Evolutionary conservation across 768 basidiomycete species (phyloP), one percentile per base, ranked within the genome.

Genomic region (Suillus placidus): DNA sequence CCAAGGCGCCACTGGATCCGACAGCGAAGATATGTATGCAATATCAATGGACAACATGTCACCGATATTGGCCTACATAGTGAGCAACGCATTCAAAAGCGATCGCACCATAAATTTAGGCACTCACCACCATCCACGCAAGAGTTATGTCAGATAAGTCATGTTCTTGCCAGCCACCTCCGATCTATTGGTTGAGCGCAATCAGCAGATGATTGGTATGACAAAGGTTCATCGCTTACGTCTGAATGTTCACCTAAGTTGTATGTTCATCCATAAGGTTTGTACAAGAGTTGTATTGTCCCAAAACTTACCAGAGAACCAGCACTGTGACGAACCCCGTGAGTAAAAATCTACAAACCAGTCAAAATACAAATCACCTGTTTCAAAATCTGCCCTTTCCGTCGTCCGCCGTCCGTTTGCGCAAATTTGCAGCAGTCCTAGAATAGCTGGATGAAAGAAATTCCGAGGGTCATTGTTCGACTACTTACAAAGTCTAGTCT

Each of bases 131-230:
- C 86, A 90, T 88, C 88, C 88, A 89, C 51, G 77, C 75, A 60
- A 92, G 77, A 16, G 87, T 82, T 32, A 91, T 52, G 70, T 91
- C 88, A 0, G 90, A 82, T 35, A 92, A 74, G 69, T 92, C 91
- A 72, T 90, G 90, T 52, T 85, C 80, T 35, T 80, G 72, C 74
- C 86, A 92, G 45, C 91, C 90, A 34, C 91, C 91, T 18, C 90
- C 90, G 55, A 89, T 83, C 90, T 91, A 67, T 60, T 60, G 18
- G 40, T 60, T 42, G 12, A 20, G 38, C 6, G 23, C 16, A 20
- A 32, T 32, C 47, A 45, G 12, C 5, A 6, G 58, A 52, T 18
- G 1, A 30, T 65, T 26, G 68, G 42, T 37, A 38, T 63, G 66
- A 12, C 45, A 34, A 32, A 65, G 20, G 1, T 16, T 35, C 61